Base-by-base conservation (phyloP, 1,284 basidiomycete genomes). In the Takashimella tepidaria region DNA sequence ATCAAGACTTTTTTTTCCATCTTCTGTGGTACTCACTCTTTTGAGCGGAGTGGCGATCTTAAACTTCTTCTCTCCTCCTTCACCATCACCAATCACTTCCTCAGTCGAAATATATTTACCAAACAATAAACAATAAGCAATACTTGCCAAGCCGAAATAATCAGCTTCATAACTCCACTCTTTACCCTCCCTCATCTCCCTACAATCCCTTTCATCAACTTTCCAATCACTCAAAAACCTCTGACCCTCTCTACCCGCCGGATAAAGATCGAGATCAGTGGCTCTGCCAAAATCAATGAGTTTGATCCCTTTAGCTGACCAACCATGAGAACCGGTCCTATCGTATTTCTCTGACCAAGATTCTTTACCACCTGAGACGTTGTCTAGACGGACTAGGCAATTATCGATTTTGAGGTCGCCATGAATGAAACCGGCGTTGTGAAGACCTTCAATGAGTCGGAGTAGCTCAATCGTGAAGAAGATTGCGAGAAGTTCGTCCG, bases 351-450 rank as follows among this genome's bases (percentile, higher is more conserved):
- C 78, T 2, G 84, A 81, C 88, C 95, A 93, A 0, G 82, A 79
- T 3, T 83, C 78, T 0, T 80, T 75, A 2, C 84, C 85, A 16
- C 84, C 85, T 0, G 87, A 84, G 2, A 88, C 83, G 49, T 90
- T 86, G 11, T 92, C 88, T 24, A 98, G 80, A 3, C 96, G 84
- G 6, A 98, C 79, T 12, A 99, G 81, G 71, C 93, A 97, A 76
- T 99, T 99, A 78, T 99, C 96, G 70, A 98, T 97, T 80, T 99
- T 99, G 64, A 99, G 81, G 77, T 99, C 96, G 42, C 96, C 95
- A 67, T 99, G 96, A 62, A 99, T 88, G 76, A 98, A 87, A 16
- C 88, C 87, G 0, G 80, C 79, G 8, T 72, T 58, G 72, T 98
- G 96, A 72, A 98, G 81, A 21, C 81, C 84, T 68, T 96, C 90